phyloP scores from a whole-genome alignment of 2,329 filamentous ascomycete genomes.

The Hyphodiscus sp. region DNA sequence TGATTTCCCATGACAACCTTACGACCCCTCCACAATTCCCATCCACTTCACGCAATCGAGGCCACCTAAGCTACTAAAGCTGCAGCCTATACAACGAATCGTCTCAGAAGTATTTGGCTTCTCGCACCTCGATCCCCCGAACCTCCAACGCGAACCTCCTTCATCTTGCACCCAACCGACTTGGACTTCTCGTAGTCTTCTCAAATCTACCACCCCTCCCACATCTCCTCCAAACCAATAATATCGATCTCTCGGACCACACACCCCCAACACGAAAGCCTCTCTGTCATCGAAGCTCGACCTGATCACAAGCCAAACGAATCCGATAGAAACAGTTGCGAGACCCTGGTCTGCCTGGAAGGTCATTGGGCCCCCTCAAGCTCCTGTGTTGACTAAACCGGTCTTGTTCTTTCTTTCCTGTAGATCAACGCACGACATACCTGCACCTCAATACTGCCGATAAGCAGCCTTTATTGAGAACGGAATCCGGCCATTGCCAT shows the following conservation, averaged over 20 bases:
- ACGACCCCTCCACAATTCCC: not conserved
- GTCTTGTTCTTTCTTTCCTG: conserved; percentile 23
- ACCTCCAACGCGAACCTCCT: conserved; percentile 5
- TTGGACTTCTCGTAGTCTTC: conserved; percentile 4
- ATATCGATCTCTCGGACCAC: conserved; percentile 8
- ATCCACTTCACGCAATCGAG: not conserved
- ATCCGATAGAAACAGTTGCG: conserved; percentile 5
- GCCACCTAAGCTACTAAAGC: not conserved
- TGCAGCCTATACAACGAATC: not conserved
- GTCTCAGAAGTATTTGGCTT: not conserved
- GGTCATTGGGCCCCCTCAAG: conserved; percentile 29
- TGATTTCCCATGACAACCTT: not conserved
- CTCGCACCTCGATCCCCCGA: not conserved
- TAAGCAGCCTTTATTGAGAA: conserved; percentile 1
- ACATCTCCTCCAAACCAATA: conserved; percentile 12
- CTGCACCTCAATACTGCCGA: conserved; percentile 13
- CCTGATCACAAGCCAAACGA: conserved; percentile 24
- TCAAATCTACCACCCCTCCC: not conserved
- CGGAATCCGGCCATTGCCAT: conserved; percentile 5
- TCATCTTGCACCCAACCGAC: not conserved
- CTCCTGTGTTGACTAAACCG: conserved; percentile 13
- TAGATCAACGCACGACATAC: conserved; percentile 29
- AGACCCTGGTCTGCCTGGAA: conserved; percentile 16
- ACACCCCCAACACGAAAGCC: conserved; percentile 8
- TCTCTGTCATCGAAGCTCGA: conserved; percentile 6